Percentiles rank a stretch among this genome's conserved stretches.
Conservation (phyloP, 805 yeast species). For the Wickerhamiella cacticola region DNA sequence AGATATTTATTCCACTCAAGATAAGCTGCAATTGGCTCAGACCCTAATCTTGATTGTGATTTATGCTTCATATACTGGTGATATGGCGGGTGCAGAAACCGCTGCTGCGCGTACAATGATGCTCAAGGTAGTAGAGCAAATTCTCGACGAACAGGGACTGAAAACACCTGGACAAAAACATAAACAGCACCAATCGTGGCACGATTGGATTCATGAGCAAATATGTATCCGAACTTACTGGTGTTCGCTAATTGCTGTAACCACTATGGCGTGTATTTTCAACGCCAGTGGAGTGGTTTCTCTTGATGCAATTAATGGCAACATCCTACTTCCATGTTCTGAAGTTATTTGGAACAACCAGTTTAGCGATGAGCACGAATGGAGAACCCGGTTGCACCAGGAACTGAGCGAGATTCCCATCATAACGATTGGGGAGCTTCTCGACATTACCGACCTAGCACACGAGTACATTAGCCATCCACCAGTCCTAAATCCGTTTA, state of each 20-base stretch:
- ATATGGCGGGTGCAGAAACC: slow-evolving; percentile 22
- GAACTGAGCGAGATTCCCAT: slow-evolving; percentile 3
- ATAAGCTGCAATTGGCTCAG: slow-evolving; percentile 6
- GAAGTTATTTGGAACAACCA: slow-evolving; percentile 27
- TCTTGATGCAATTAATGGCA: slow-evolving; percentile 13
- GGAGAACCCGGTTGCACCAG: slow-evolving; percentile 14
- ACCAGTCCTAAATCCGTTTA: slow-evolving; percentile 11
- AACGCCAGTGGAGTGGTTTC: slow-evolving; percentile 22
- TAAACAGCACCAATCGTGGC: slow-evolving; percentile 15
- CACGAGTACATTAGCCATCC: neutral
- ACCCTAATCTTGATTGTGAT: slow-evolving; percentile 9
- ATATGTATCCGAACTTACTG: slow-evolving; percentile 25
- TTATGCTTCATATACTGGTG: slow-evolving; percentile 15
- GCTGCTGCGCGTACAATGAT: slow-evolving; percentile 22
- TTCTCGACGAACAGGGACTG: slow-evolving; percentile 13
- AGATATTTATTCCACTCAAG: neutral
- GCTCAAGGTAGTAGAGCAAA: slow-evolving; percentile 15
- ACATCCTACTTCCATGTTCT: slow-evolving; percentile 26
- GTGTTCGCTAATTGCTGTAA: slow-evolving; percentile 25
- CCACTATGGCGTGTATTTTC: slow-evolving; percentile 24
- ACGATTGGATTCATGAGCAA: slow-evolving; percentile 26
- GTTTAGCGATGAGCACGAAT: slow-evolving; percentile 19
- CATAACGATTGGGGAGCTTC: slow-evolving; percentile 11
- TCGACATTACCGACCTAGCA: slow-evolving; percentile 4
- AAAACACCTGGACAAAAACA: slow-evolving; percentile 1